Conservation (phyloP, 2,329 filamentous ascomycete genomes). For the Claviceps pazoutovae region DNA sequence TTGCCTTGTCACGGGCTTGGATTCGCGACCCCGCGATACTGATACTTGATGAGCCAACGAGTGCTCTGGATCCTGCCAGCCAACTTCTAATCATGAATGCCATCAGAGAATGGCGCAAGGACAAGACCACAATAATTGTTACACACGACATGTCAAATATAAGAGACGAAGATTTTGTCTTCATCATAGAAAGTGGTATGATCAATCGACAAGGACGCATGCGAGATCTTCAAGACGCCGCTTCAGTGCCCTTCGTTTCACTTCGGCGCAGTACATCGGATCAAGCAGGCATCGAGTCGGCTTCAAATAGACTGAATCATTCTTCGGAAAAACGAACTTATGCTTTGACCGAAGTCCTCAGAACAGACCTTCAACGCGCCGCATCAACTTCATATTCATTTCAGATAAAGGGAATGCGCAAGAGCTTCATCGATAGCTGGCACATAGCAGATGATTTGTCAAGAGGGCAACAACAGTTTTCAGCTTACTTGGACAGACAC, state of each 20-base stretch:
- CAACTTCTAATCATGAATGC: constrained; percentile 56
- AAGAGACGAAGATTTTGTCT: constrained; percentile 56
- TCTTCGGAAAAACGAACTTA: too few relatives aligned
- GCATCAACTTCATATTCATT: background rate
- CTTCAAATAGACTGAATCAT: too few relatives aligned
- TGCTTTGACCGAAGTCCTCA: background rate
- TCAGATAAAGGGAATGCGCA: constrained; percentile 40
- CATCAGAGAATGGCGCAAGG: constrained; percentile 61
- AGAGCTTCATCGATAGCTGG: constrained; percentile 27
- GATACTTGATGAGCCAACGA: constrained; percentile 80
- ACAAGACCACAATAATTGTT: constrained; percentile 82
- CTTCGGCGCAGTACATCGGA: background rate
- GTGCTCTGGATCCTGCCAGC: constrained; percentile 65
- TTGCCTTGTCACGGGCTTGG: constrained; percentile 66
- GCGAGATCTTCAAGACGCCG: background rate
- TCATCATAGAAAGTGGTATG: constrained; percentile 57
- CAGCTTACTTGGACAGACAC: constrained; percentile 2
- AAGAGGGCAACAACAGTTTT: constrained; percentile 2
- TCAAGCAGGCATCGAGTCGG: background rate
- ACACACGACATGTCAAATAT: constrained; percentile 83
- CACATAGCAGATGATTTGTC: background rate
- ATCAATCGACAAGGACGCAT: constrained; percentile 51
- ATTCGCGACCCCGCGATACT: constrained; percentile 67
- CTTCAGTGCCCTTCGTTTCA: background rate
- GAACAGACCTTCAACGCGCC: background rate